Percentiles rank a stretch among this genome's conserved stretches.
Conservation (phyloP, 345 rosid species). For the Triadica sebifera region DNA sequence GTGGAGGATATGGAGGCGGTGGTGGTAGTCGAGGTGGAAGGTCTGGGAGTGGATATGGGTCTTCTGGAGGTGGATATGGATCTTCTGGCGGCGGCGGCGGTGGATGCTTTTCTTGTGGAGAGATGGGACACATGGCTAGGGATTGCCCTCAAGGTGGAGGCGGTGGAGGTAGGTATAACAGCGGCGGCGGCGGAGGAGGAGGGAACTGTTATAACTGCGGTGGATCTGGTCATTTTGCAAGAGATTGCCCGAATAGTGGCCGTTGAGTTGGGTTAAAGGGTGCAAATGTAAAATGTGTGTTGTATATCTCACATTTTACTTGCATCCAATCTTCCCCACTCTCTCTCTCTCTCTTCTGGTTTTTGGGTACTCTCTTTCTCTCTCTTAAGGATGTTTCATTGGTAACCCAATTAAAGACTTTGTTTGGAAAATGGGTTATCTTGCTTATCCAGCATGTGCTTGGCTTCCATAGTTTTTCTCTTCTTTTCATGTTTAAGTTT, state of each 20-base stretch:
- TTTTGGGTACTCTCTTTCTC: not conserved
- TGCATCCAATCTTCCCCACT: too few species aligned
- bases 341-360: not conserved
- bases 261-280: slow-evolving; percentile 28
- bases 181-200: slow-evolving; percentile 44
- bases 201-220: slow-evolving; percentile 80
- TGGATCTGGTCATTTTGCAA: slow-evolving; percentile 72
- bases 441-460: slow-evolving; percentile 12
- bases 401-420: not conserved
- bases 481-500: not conserved
- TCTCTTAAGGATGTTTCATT: not conserved
- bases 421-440: not conserved
- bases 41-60: slow-evolving; percentile 18
- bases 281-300: slow-evolving; percentile 6
- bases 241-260: slow-evolving; percentile 71
- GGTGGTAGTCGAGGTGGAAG: slow-evolving; percentile 23
- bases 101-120: slow-evolving; percentile 31
- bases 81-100: slow-evolving; percentile 34
- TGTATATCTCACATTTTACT: slow-evolving; percentile 1
- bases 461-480: not conserved
- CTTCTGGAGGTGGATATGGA: slow-evolving; percentile 33
- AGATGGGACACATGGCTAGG: slow-evolving; percentile 50
- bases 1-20: slow-evolving; percentile 25
- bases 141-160: slow-evolving; percentile 48
- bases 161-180: slow-evolving; percentile 25